Evolutionary conservation across 169 alveolate genomes (phyloP), one percentile per base, ranked within the genome.

Genomic region (Eimeria necatrix): DNA sequence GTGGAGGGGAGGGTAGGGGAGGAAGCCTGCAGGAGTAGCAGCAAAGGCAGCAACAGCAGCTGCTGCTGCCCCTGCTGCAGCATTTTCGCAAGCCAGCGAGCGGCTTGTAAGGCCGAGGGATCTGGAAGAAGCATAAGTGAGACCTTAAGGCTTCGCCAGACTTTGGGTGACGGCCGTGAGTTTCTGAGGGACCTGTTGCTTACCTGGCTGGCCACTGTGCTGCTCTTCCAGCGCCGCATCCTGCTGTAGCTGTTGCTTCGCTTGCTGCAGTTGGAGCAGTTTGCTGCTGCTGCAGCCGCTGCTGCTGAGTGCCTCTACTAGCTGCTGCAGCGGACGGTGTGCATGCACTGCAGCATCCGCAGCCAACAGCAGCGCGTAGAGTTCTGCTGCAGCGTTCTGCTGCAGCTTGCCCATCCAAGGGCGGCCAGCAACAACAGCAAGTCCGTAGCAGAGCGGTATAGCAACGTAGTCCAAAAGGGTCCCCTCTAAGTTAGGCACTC

Each of bases 281-380:
- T 48, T 76, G 86, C 22, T 48, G 61, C 26, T 56, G 90, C 32
- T 81, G 61, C 26, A 18, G 73, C 32, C 52, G 7, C 64, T 61
- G 51, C 64, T 48, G 81, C 80, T 85, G 92, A 85, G 76, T 10
- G 92, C 61, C 24, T 85, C 92, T n/a, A 61, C 92, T 53, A 85
- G 80, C 61, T 59, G 92, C 80, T 41, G 81, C 80, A 85, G 46
- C 80, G 24, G 2, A 48, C 80, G 92, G 80, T 85, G 80, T 41
- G 92, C 92, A 46, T 85, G 60, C 80, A 85, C 92, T 20, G 92
- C 92, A 59, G 92, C 80, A 60, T 85, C 92, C 56, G 92, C 92
- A 16, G 81, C 92, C n/a, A 56, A 41, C 26, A 92, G 91, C 87
- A 92, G 59, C 52, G 78, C 53, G 61, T 92, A 81, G 7, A 92